Conservation (phyloP, 2,329 filamentous ascomycete species). For the Zasmidium citrigriseum region DNA sequence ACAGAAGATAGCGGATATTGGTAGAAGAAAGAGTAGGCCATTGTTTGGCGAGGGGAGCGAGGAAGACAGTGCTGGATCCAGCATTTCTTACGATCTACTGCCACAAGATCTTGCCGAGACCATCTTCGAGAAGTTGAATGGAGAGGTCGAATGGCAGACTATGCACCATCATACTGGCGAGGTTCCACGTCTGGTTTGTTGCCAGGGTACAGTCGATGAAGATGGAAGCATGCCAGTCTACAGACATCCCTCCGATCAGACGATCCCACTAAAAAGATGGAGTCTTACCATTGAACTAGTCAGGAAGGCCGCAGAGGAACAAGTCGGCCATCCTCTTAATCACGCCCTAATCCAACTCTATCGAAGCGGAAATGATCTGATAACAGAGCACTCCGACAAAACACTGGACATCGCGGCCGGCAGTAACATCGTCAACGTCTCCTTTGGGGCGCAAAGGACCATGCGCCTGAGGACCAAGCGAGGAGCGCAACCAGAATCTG, state of each 20-base stretch:
- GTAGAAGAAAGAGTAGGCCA: slow-evolving; percentile 8
- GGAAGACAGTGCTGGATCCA: slow-evolving; percentile 68
- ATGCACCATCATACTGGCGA: slow-evolving; percentile 93
- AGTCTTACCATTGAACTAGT: slow-evolving; percentile 71
- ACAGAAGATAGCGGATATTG: not conserved
- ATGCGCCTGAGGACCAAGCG: slow-evolving; percentile 90
- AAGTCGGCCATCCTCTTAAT: slow-evolving; percentile 79
- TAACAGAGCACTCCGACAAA: slow-evolving; percentile 96
- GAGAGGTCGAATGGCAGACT: slow-evolving; percentile 81
- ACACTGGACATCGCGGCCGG: slow-evolving; percentile 82
- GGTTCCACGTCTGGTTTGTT: slow-evolving; percentile 86
- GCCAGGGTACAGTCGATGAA: slow-evolving; percentile 75
- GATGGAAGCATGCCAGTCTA: slow-evolving; percentile 88
- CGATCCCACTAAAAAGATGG: slow-evolving; percentile 74
- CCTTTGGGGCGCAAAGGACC: slow-evolving; percentile 84
- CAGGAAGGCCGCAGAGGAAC: slow-evolving; percentile 66
- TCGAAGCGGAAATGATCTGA: slow-evolving; percentile 84
- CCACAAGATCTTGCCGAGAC: slow-evolving; percentile 51
- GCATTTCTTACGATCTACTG: slow-evolving; percentile 70
- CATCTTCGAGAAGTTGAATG: slow-evolving; percentile 69
- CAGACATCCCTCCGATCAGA: slow-evolving; percentile 88
- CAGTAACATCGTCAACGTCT: slow-evolving; percentile 89
- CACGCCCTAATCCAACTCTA: slow-evolving; percentile 94
- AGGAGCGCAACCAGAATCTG: slow-evolving; percentile 16
- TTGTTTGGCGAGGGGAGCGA: slow-evolving; percentile 31